Conservation (phyloP, 768 basidiomycete genomes). For the Pluteus cervinus region DNA sequence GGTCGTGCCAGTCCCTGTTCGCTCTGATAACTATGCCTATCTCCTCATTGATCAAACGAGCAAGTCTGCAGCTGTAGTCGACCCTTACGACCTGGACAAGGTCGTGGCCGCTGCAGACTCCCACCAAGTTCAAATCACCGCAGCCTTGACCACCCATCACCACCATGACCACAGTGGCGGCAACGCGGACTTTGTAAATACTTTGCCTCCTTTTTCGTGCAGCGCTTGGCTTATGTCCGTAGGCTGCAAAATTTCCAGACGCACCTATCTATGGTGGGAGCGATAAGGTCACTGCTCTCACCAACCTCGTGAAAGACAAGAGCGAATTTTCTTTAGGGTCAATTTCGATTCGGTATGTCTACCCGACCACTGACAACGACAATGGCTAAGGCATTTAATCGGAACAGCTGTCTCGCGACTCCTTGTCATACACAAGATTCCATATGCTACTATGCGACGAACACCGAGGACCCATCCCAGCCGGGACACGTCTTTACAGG, state of each 20-base stretch:
- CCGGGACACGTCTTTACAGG: constrained; percentile 88
- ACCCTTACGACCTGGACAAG: constrained; percentile 72
- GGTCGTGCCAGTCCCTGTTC: constrained; percentile 73
- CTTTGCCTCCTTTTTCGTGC: not conserved
- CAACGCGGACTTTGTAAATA: constrained; percentile 43
- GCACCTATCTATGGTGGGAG: constrained; percentile 81
- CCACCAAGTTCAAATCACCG: constrained; percentile 60
- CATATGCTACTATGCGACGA: constrained; percentile 81
- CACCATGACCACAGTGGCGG: constrained; percentile 89
- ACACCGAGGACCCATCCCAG: constrained; percentile 37
- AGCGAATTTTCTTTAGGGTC: constrained; percentile 78
- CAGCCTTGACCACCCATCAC: constrained; percentile 87
- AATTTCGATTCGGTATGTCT: no score
- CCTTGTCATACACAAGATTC: constrained; percentile 97
- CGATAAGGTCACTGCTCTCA: constrained; percentile 55
- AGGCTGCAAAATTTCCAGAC: constrained; percentile 38
- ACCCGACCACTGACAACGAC: no score
- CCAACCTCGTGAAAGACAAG: constrained; percentile 72
- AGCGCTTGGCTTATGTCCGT: constrained; percentile 44
- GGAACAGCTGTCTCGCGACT: constrained; percentile 68
- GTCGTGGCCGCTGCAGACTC: constrained; percentile 56
- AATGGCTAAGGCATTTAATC: constrained; percentile 8
- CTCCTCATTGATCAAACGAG: constrained; percentile 66
- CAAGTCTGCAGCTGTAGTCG: constrained; percentile 70
- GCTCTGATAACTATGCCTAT: constrained; percentile 83